Evolutionary conservation across 2,329 filamentous ascomycete species (phyloP), one percentile per base, ranked within the genome.

Genomic region (Ploettnerulaceae sp.): DNA sequence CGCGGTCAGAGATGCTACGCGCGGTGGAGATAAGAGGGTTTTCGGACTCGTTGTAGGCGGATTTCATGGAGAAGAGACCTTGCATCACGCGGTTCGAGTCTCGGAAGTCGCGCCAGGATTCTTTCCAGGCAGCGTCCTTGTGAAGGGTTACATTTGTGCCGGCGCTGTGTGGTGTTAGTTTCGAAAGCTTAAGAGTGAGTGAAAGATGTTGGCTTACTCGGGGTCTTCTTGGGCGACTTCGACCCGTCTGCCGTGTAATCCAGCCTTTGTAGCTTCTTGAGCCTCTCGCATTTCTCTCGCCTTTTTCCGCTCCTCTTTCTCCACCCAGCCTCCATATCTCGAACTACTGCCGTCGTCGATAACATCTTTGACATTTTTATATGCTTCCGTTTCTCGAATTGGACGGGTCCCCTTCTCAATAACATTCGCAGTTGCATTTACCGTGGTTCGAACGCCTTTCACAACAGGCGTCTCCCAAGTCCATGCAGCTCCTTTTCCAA

Each of bases 321-420:
- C 93, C 9, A 90, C 75, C 89, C 91, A 98, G 14, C 93, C 93
- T 63, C 93, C 93, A 57, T 98, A 98, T 60, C 90, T 78, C 29
- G 90, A 95, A 60, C 89, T 95, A 69, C 89, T 95, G 21, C 93
- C 93, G 67, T 98, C 93, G 61, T 98, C 93, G 55, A 98, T 95
- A 43, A 91, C 90, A 53, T 97, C 77, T 73, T 95, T 95, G 54
- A 98, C 88, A 57, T 85, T 84, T 71, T 95, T 95, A 72, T 84
- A 98, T 2, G 89, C 89, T 66, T 97, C 89, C 1, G 93, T 97
- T 61, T 97, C 84, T 56, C 93, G 82, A 50, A 98, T 86, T 4
- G 93, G 93, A 64, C 90, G 82, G 3, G 93, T 98, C n/a, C 84
- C 89, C 71, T 93, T 95, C 68, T 97, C 93, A 34, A 98, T 75